Conservation (phyloP, 2,329 filamentous ascomycete genomes). For the Pyrenophora graminea region DNA sequence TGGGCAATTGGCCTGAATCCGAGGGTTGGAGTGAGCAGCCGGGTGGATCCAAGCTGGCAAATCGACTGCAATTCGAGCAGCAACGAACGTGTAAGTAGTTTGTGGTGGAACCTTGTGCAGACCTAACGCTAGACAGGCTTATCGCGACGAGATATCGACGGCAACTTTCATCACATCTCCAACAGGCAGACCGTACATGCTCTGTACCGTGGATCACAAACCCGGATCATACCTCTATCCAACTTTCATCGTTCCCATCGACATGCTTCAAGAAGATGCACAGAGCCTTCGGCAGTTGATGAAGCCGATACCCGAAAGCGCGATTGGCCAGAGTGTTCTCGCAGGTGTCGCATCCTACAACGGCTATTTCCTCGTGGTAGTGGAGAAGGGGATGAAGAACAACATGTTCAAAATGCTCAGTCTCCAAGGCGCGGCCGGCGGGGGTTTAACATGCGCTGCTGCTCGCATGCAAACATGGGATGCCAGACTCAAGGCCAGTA, state of each 20-base stretch:
- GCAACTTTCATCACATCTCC: conserved; percentile 20
- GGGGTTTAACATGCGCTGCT: conserved; percentile 19
- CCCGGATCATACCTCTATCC: conserved; percentile 19
- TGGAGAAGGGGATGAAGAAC: conserved; percentile 14
- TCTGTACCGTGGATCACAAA: conserved; percentile 25
- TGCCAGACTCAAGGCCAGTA: conserved; percentile 9
- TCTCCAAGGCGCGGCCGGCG: conserved; percentile 12
- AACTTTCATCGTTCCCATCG: conserved; percentile 25
- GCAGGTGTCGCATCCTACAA: conserved; percentile 17
- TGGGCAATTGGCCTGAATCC: conserved; percentile 14
- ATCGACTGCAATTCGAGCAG: conserved; percentile 13
- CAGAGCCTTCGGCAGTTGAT: conserved; percentile 5
- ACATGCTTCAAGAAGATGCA: conserved; percentile 1
- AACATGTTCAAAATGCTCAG: conserved; percentile 18
- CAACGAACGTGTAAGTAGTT: conserved; percentile 17
- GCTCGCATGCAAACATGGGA: conserved; percentile 8
- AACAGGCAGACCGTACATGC: conserved; percentile 18
- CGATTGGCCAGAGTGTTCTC: conserved; percentile 14
- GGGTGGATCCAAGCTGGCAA: conserved; percentile 10
- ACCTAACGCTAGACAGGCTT: conserved; percentile 16
- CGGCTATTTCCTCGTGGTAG: conserved; percentile 20
- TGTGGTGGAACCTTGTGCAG: not conserved
- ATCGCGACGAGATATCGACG: conserved; percentile 22
- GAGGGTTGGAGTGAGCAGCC: not conserved
- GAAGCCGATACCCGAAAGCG: conserved; percentile 12